A percentile compares a stretch with the other conserved stretches of the same genome.
Conservation (phyloP, 768 basidiomycete species). For the Mrakia blollopis region DNA sequence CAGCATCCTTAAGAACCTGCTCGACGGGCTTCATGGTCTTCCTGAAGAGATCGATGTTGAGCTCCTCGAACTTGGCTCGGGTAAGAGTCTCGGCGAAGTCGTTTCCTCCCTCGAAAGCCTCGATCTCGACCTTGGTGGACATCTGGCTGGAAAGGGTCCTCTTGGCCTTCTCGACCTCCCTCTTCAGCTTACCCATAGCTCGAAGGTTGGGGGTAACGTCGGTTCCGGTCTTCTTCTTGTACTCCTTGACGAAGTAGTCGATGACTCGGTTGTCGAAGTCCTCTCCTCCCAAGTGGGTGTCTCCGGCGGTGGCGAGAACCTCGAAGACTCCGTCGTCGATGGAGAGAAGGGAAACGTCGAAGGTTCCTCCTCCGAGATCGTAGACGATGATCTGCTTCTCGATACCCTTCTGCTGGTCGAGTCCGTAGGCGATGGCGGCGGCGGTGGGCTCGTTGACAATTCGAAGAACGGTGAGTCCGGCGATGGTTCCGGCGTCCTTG, state of each 20-base stretch:
- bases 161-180: slow-evolving; percentile 92
- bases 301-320: slow-evolving; percentile 84
- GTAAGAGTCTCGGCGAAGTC: slow-evolving; percentile 97
- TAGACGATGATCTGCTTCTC: slow-evolving; percentile 97
- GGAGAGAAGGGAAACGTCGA: slow-evolving; percentile 93
- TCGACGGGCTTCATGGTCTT: slow-evolving; percentile 99
- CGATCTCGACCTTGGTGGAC: slow-evolving; percentile 86
- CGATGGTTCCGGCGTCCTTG: slow-evolving; percentile 94
- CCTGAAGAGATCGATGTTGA: slow-evolving; percentile 98
- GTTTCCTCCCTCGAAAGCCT: slow-evolving; percentile 90
- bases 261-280: slow-evolving; percentile 93
- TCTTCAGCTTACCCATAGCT: slow-evolving; percentile 85
- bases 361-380: slow-evolving; percentile 97
- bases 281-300: slow-evolving; percentile 91
- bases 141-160: slow-evolving; percentile 88
- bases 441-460: slow-evolving; percentile 98
- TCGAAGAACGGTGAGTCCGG: slow-evolving; percentile 89
- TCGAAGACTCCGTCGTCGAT: slow-evolving; percentile 89
- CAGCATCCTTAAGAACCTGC: slow-evolving; percentile 95
- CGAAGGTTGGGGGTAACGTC: slow-evolving; percentile 73
- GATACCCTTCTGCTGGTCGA: slow-evolving; percentile 89
- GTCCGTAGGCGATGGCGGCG: slow-evolving; percentile 95
- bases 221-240: slow-evolving; percentile 87
- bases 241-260: slow-evolving; percentile 78
- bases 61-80: slow-evolving; percentile 96